Conservation (phyloP, 2,329 filamentous ascomycete species). For the Pseudocercospora macadamiae region DNA sequence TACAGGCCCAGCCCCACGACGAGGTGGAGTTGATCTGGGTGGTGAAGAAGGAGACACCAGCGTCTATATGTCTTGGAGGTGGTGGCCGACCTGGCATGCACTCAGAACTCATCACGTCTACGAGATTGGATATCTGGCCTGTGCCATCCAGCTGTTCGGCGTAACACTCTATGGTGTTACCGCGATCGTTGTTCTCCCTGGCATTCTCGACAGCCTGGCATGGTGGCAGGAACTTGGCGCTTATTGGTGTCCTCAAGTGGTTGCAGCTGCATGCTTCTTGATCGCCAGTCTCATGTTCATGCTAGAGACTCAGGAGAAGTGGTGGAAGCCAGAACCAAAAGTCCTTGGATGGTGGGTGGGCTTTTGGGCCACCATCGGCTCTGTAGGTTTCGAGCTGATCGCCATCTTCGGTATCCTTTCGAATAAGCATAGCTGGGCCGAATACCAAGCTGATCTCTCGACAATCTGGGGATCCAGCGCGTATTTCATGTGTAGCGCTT, state of each 20-base stretch:
- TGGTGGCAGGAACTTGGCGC: conserved; percentile 29
- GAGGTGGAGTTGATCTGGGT: conserved; percentile 23
- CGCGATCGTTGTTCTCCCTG: conserved; percentile 32
- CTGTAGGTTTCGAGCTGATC: conserved; percentile 33
- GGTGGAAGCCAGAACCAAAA: conserved; percentile 31
- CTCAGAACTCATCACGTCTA: conserved; percentile 32
- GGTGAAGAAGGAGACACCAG: conserved; percentile 14
- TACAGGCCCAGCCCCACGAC: conserved; percentile 20
- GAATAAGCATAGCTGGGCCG: conserved; percentile 17
- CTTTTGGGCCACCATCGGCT: conserved; percentile 32
- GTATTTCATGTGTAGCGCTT: conserved; percentile 31
- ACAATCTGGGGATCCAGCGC: conserved; percentile 33
- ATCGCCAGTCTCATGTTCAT: conserved; percentile 35
- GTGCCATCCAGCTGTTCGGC: conserved; percentile 35
- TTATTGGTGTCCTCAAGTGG: conserved; percentile 35
- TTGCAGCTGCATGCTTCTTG: conserved; percentile 35
- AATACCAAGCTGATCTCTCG: conserved; percentile 33
- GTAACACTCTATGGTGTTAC: conserved; percentile 32
- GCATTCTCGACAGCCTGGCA: conserved; percentile 30
- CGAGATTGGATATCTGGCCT: conserved; percentile 37
- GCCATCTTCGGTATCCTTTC: conserved; percentile 19
- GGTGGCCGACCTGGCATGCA: conserved; percentile 30
- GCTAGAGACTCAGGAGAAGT: conserved; percentile 36
- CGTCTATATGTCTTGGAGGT: conserved; percentile 20
- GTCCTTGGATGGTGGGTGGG: conserved; percentile 39